phyloP scores from a whole-genome alignment of 371 early-diverging fungal genomes.

The Syncephalastrum sp. region DNA sequence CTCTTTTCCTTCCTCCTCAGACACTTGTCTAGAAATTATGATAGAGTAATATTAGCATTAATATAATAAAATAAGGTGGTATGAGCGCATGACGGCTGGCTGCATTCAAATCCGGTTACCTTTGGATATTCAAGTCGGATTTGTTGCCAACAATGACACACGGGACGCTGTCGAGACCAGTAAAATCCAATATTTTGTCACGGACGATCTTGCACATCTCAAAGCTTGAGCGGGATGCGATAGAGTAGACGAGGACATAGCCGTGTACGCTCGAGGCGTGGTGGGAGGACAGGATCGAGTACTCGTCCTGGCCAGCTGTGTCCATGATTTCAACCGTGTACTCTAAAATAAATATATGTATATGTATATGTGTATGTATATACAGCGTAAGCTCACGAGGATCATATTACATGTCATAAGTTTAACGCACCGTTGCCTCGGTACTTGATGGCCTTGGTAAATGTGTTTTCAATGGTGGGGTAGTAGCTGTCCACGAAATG shows the following conservation, averaged over 20 bases:
- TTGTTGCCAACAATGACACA: constrained; percentile 95
- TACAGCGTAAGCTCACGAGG: background rate
- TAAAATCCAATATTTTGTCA: constrained; percentile 93
- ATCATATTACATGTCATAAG: background rate
- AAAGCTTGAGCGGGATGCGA: constrained; percentile 82
- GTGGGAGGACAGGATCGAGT: constrained; percentile 86
- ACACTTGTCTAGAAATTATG: constrained; percentile 60
- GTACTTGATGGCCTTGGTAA: constrained; percentile 83
- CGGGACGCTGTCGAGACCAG: constrained; percentile 88
- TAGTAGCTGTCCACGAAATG: constrained; percentile 92
- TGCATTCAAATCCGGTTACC: constrained; percentile 25
- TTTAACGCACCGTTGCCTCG: constrained; percentile 58
- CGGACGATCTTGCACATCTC: constrained; percentile 89
- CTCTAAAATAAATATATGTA: constrained; percentile 33
- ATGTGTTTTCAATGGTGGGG: constrained; percentile 93
- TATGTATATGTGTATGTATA: background rate
- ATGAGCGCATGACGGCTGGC: no score
- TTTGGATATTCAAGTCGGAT: constrained; percentile 78
- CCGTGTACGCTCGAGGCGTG: constrained; percentile 93
- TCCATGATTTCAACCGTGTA: constrained; percentile 92
- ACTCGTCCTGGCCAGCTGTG: constrained; percentile 98
- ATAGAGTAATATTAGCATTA: no score
- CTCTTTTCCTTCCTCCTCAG: constrained; percentile 74
- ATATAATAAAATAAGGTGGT: no score
- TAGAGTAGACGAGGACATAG: constrained; percentile 93